Evolutionary conservation across 2,329 filamentous ascomycete species (phyloP), one percentile per base, ranked within the genome.

Genomic region (Dryadomyces quercivorus): DNA sequence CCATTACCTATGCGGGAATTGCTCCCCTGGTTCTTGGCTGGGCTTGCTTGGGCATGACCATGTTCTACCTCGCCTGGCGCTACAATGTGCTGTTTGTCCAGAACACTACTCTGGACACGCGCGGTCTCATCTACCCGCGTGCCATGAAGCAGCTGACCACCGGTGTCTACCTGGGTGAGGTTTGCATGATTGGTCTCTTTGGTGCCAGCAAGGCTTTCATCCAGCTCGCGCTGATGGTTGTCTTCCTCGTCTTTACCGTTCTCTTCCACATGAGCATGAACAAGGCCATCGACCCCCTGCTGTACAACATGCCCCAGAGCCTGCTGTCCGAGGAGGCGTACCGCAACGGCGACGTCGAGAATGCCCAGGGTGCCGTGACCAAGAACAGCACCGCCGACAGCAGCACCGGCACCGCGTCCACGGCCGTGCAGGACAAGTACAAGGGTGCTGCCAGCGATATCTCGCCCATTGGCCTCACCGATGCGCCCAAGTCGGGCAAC

Each of bases 21-120:
- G 86, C 89, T 1, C 91, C 90, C 0, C 71, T 95, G 7, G 82
- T 95, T 51, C 75, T 95, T n/a, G 83, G 85, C 51, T 95, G 94
- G 67, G 86, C 88, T 0, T 82, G 84, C 3, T 72, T 92, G 45
- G 89, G 86, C 42, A 78, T 95, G 59, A 78, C 74, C 43, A 72
- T 94, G 51, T 90, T 95, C 72, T 94, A 94, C 68, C 75, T 89
- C 52, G 86, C 88, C 52, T 95, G 89, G 72, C 81, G 87, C 36
- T 95, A 95, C 76, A 91, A 93, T 69, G 69, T 95, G 51, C 75
- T 95, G 21, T 95, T 88, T 65, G 88, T 94, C 15, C 84, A 82
- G 47, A 85, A 90, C 61, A 79, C 86, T 15, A 74, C 82, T 58
- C 84, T 95, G 59, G 91, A 97, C 65, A 96, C 90, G 38, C 89